These are phyloP conservation scores for Aschersonia sp. DNA, from an alignment of 2,329 filamentous ascomycete genomes.

Conservation along the genomic window DNA sequence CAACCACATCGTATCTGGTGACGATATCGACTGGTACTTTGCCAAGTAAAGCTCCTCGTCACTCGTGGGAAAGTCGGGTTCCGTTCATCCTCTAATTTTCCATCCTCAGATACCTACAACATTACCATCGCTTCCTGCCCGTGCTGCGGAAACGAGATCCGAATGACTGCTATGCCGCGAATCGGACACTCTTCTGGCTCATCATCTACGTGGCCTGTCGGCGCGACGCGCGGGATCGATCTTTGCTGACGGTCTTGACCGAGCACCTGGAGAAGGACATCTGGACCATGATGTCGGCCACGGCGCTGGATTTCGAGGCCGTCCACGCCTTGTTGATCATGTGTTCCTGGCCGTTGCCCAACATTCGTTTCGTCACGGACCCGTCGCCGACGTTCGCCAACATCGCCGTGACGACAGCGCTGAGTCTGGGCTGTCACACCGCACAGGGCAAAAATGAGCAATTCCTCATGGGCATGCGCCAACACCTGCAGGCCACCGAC, in stretches of 20 bases:
- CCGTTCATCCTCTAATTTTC: background rate
- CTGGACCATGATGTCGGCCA: constrained; percentile 25
- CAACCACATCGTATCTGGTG: constrained; percentile 31
- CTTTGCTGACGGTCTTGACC: constrained; percentile 27
- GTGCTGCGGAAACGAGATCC: constrained; percentile 33
- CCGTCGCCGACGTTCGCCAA: constrained; percentile 31
- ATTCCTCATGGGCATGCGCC: constrained; percentile 28
- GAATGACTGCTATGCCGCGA: constrained; percentile 32
- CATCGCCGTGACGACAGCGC: constrained; percentile 30
- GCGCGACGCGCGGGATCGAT: constrained; percentile 28
- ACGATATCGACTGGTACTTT: constrained; percentile 42
- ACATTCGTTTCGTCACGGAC: constrained; percentile 34
- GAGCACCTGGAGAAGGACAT: constrained; percentile 32
- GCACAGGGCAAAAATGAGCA: constrained; percentile 35
- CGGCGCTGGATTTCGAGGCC: constrained; percentile 29
- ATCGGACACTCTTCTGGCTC: constrained; percentile 38
- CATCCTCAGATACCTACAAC: constrained; percentile 30
- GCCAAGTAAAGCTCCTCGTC: constrained; percentile 21
- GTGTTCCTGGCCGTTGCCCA: constrained; percentile 35
- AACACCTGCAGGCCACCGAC: constrained; percentile 28
- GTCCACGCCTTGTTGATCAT: constrained; percentile 38
- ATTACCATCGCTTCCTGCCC: constrained; percentile 37
- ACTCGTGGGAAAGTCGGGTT: too few relatives aligned
- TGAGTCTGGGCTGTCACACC: constrained; percentile 35
- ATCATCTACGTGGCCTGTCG: constrained; percentile 35